Base-by-base conservation (phyloP, 164 flowering plant genomes). In the Kalanchoe fedtschenkoi region DNA sequence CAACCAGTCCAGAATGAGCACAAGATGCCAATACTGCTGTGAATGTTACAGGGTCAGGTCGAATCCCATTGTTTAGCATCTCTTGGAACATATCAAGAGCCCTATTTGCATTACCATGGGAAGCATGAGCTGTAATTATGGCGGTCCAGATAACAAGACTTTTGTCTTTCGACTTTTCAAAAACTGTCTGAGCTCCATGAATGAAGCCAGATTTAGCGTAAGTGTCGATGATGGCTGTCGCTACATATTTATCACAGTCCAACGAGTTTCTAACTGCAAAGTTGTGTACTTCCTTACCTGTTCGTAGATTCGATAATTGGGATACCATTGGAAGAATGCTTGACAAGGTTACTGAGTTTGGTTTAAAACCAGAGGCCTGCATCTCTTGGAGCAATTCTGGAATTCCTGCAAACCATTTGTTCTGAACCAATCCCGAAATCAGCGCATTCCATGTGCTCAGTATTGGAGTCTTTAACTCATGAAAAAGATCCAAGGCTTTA, bases 121-220 rank as follows among this genome's bases (percentile, higher is more conserved):
- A 74, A 53, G 93, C 84, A 74, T 76, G 81, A 4, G 91, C 93
- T 57, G 96, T 59, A 43, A 92, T 87, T 34, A 87, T 77, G 16
- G 98, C 78, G 1, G 98, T 92, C 96, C 96, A 92, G 26, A 83
- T 65, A 24, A 92, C 75, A 66, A 83, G 77, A 61, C 82, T 82
- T 72, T 80, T 82, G 32, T 56, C 42, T 39, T 64, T 74, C 29
- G 78, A 69, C 61, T 62, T 72, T 71, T 67, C 60, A 65, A 89
- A 89, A 34, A 86, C 73, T 60, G 6, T 42, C 41, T 62, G 72
- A 43, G 96, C 89, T 24, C 78, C 87, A 26, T 34, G 60, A 30
- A 92, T 77, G 68, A 67, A 81, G 11, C 98, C 96, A 7, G 75
- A 63, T 66, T 87, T 92, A 34, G 83, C 91, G 69, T 92, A 92